Evolutionary conservation across 2,329 filamentous ascomycete genomes (phyloP).

Genomic region (Grosmannia huntii): DNA sequence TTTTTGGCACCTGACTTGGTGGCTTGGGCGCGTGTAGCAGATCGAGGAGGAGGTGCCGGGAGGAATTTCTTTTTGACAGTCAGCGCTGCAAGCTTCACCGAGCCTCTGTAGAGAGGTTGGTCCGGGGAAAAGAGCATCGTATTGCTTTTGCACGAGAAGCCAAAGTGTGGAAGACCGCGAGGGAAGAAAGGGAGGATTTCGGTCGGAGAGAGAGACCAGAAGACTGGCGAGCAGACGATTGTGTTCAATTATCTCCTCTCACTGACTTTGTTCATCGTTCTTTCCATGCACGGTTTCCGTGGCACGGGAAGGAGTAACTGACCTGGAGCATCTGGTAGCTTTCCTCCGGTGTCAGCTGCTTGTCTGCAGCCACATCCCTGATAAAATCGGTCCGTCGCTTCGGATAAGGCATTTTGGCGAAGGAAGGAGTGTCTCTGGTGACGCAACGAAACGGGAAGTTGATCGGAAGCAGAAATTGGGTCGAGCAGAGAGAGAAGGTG

Average conservation of each 20-base stretch:
- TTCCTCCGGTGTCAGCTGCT: constrained; percentile 26
- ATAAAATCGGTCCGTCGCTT: constrained; percentile 27
- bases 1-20: background rate
- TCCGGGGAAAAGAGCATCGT: background rate
- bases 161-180: background rate
- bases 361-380: constrained; percentile 31
- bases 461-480: background rate
- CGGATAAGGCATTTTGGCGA: constrained; percentile 22
- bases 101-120: background rate
- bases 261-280: background rate
- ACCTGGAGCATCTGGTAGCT: constrained; percentile 33
- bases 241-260: background rate
- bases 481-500: background rate
- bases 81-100: constrained; percentile 6
- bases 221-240: background rate
- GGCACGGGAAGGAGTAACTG: constrained; percentile 9
- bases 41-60: constrained; percentile 19
- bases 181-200: background rate
- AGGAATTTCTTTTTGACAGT: constrained; percentile 20
- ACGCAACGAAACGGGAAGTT: background rate
- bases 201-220: background rate
- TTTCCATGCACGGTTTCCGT: background rate
- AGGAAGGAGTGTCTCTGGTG: background rate
- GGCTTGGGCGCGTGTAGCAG: constrained; percentile 14
- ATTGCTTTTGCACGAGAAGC: background rate